phyloP scores from a whole-genome alignment of 306 rosid genomes.

The Astragalus glycyphyllos region DNA sequence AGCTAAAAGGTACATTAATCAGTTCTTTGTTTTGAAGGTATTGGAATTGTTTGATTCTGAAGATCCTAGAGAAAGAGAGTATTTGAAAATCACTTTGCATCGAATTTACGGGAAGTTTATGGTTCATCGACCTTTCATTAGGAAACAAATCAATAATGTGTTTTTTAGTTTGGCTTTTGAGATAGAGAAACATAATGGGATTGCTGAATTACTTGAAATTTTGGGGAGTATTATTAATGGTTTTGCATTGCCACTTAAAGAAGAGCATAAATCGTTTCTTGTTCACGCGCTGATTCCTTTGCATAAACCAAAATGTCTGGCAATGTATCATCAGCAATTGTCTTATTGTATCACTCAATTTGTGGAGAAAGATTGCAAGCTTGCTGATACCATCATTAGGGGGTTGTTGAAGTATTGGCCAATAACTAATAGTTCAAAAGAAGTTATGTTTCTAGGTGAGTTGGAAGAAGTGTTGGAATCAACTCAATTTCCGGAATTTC shows the following conservation, averaged over 20 bases:
- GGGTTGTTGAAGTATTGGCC: constrained; percentile 81
- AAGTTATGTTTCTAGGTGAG: constrained; percentile 64
- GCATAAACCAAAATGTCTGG: constrained; percentile 74
- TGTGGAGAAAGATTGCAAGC: constrained; percentile 81
- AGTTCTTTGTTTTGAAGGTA: constrained; percentile 63
- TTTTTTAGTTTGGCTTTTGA: constrained; percentile 68
- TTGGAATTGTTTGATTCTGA: constrained; percentile 68
- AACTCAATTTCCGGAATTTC: constrained; percentile 72
- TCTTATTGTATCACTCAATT: constrained; percentile 72
- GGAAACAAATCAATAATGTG: constrained; percentile 66
- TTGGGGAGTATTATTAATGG: constrained; percentile 46
- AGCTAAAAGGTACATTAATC: constrained; percentile 69
- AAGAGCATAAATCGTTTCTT: constrained; percentile 75
- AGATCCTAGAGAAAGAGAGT: constrained; percentile 5
- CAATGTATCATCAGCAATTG: constrained; percentile 69
- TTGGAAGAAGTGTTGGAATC: constrained; percentile 76
- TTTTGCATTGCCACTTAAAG: constrained; percentile 68
- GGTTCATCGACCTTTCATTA: constrained; percentile 68
- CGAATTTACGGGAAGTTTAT: background rate
- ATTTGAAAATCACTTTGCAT: constrained; percentile 3
- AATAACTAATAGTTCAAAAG: constrained; percentile 46
- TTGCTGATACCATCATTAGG: constrained; percentile 73
- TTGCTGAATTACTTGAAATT: constrained; percentile 44
- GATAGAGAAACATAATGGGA: constrained; percentile 76
- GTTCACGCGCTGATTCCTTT: constrained; percentile 64